Percentiles rank a stretch among this genome's conserved stretches.
Evolutionary conservation across 225 moss, liverwort and hornwort species (phyloP).

Genomic region (Straminergon stramineum): DNA sequence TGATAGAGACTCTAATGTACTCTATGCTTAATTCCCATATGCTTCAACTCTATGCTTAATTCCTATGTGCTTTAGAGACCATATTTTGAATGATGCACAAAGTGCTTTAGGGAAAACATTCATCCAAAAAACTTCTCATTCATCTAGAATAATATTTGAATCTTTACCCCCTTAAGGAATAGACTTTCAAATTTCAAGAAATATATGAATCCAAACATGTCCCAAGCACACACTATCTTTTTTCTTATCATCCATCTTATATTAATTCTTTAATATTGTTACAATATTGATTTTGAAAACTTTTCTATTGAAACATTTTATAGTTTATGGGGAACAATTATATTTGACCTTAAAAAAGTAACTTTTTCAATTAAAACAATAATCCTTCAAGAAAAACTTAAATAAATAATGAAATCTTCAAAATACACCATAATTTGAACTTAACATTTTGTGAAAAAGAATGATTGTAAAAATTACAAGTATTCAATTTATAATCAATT

Average conservation of each 20-base stretch:
- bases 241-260: not conserved
- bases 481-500: too few relatives aligned
- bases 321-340: fast-evolving
- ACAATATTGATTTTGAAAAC: not conserved
- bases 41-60: not conserved
- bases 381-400: too few relatives aligned
- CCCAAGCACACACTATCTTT: not conserved
- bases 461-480: too few relatives aligned
- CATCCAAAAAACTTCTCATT: not conserved
- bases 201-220: not conserved
- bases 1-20: not conserved
- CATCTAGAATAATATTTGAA: not conserved
- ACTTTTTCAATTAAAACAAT: too few relatives aligned
- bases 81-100: not conserved
- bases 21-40: not conserved
- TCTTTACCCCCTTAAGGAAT: not conserved
- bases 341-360: not conserved
- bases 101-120: not conserved
- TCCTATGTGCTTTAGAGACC: not conserved
- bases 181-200: not conserved
- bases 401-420: too few relatives aligned
- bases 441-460: too few relatives aligned
- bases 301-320: not conserved
- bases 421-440: too few relatives aligned
- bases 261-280: not conserved